Evolutionary conservation across 805 yeast species (phyloP).

Genomic region (Vanderwaltozyma tropicalis): DNA sequence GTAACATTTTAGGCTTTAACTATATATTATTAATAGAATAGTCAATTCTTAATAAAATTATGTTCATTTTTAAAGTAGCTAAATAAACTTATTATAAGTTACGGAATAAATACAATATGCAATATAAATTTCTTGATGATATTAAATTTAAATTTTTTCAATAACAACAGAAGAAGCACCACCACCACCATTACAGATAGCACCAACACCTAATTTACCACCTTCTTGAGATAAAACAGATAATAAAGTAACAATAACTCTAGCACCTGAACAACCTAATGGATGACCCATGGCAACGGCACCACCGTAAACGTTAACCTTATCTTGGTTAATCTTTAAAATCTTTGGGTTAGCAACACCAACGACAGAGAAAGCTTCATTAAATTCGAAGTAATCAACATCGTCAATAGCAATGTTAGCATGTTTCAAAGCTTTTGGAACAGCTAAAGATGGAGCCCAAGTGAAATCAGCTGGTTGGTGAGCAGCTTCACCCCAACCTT

Average conservation of each 20-base stretch:
- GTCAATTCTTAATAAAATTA: no score
- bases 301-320: slow-evolving; percentile 87
- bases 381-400: slow-evolving; percentile 87
- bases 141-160: slow-evolving; percentile 39
- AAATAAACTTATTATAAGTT: no score
- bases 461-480: slow-evolving; percentile 92
- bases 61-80: no score
- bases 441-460: slow-evolving; percentile 88
- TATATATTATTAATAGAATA: no score
- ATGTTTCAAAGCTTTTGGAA: slow-evolving; percentile 90
- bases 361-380: slow-evolving; percentile 96
- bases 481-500: slow-evolving; percentile 98
- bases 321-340: slow-evolving; percentile 48
- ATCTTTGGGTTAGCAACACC: slow-evolving; percentile 82
- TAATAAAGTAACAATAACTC: slow-evolving; percentile 78
- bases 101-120: not conserved
- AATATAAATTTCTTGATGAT: not conserved
- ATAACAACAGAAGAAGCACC: slow-evolving; percentile 92
- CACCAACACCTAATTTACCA: slow-evolving; percentile 88
- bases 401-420: slow-evolving; percentile 51
- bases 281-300: slow-evolving; percentile 96
- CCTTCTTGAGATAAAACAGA: slow-evolving; percentile 75
- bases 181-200: slow-evolving; percentile 99
- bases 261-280: slow-evolving; percentile 91
- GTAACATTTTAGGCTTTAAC: no score